Evolutionary conservation across 495 filamentous ascomycete species (phyloP).

Genomic region (Oleoguttula mirabilis): DNA sequence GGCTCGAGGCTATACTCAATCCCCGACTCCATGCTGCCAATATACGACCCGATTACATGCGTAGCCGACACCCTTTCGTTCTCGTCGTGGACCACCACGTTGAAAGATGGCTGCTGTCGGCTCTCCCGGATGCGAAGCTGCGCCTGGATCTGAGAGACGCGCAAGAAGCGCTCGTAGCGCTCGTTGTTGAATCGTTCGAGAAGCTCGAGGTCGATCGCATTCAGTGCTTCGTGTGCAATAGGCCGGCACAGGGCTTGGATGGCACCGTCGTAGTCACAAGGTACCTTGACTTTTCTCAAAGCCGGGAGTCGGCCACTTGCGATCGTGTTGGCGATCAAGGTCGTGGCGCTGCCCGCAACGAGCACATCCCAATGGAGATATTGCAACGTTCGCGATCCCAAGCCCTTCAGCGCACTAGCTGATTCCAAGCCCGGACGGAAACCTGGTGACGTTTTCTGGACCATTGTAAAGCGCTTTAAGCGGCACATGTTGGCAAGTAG

Average conservation of each 20-base stretch:
- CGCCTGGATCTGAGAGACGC: constrained; percentile 20
- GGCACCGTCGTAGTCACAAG: constrained; percentile 25
- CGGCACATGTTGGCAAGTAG: constrained; percentile 54
- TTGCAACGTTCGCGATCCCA: constrained; percentile 54
- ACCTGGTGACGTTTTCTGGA: constrained; percentile 54
- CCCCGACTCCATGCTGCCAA: constrained; percentile 43
- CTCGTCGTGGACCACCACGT: constrained; percentile 44
- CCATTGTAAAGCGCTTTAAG: constrained; percentile 55
- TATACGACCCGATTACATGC: constrained; percentile 42
- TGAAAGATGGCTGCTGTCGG: constrained; percentile 39
- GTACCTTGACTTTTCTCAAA: constrained; percentile 52
- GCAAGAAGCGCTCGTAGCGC: constrained; percentile 14
- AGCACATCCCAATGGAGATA: constrained; percentile 77
- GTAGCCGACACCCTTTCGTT: constrained; percentile 31
- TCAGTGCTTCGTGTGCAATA: constrained; percentile 12
- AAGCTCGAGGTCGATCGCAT: constrained; percentile 8
- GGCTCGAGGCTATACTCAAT: constrained; percentile 49
- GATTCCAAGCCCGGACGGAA: constrained; percentile 25
- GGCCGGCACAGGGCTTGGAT: constrained; percentile 27
- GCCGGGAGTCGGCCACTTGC: constrained; percentile 55
- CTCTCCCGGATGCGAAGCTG: constrained; percentile 40
- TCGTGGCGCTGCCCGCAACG: constrained; percentile 45
- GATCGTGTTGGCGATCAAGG: constrained; percentile 63
- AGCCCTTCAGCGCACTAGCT: constrained; percentile 54
- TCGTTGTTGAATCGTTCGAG: constrained; percentile 6